phyloP scores from a whole-genome alignment of 495 filamentous ascomycete species.

The Lophium mytilinum region DNA sequence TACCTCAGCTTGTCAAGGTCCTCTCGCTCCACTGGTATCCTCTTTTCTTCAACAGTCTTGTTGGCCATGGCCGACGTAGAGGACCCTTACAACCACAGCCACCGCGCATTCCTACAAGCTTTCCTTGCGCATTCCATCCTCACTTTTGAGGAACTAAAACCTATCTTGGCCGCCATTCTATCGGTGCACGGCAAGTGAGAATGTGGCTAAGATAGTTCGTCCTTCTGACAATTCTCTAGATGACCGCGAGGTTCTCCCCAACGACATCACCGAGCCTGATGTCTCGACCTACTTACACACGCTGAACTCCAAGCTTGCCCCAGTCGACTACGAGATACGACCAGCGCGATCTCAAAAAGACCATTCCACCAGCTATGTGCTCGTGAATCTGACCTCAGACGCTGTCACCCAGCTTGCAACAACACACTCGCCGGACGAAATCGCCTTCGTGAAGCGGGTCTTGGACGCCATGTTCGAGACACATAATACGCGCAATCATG shows the following conservation, averaged over 20 bases:
- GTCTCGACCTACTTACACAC: slow-evolving; percentile 59
- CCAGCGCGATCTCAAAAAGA: slow-evolving; percentile 23
- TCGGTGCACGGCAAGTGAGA: slow-evolving; percentile 41
- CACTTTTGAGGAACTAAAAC: slow-evolving; percentile 64
- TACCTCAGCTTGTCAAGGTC: too few species aligned
- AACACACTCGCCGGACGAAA: slow-evolving; percentile 69
- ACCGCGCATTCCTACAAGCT: slow-evolving; percentile 90
- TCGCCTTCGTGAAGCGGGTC: slow-evolving; percentile 77
- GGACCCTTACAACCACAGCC: slow-evolving; percentile 48
- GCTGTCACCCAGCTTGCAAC: slow-evolving; percentile 81
- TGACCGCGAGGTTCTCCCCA: slow-evolving; percentile 40
- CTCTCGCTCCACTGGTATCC: background rate
- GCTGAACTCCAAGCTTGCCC: slow-evolving; percentile 62
- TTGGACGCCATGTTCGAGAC: slow-evolving; percentile 89
- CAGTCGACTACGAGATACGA: slow-evolving; percentile 67
- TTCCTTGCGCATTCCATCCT: slow-evolving; percentile 71
- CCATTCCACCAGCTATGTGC: slow-evolving; percentile 53
- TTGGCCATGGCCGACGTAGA: slow-evolving; percentile 1
- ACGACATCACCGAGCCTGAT: slow-evolving; percentile 59
- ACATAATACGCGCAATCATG: slow-evolving; percentile 64
- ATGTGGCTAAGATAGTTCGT: too few species aligned
- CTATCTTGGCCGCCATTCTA: slow-evolving; percentile 68
- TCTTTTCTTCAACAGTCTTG: background rate
- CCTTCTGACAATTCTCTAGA: background rate
- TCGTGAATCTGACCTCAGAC: slow-evolving; percentile 87